Evolutionary conservation across 2,329 filamentous ascomycete genomes (phyloP).

Genomic region (Teratosphaeria destructans): DNA sequence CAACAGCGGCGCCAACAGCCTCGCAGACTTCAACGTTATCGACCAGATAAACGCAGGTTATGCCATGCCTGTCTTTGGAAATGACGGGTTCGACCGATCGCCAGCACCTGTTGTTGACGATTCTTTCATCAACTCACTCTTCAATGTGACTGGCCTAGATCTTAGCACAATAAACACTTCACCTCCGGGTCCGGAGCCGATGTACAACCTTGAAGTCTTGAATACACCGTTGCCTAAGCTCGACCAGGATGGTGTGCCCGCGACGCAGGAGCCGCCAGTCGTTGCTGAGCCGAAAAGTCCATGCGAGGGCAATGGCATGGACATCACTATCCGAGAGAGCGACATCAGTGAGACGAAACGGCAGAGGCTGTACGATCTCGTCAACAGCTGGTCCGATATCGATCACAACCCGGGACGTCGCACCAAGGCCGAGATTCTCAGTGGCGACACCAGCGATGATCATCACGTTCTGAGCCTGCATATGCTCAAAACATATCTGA

Average conservation of each 20-base stretch:
- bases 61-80: conserved; percentile 78
- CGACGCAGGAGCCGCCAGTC: neutral
- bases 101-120: conserved; percentile 46
- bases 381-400: conserved; percentile 69
- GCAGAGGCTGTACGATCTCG: conserved; percentile 64
- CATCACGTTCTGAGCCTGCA: conserved; percentile 63
- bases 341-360: conserved; percentile 81
- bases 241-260: conserved; percentile 11
- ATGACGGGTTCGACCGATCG: conserved; percentile 69
- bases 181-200: conserved; percentile 9
- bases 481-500: conserved; percentile 94
- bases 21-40: conserved; percentile 26
- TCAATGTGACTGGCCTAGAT: conserved; percentile 10
- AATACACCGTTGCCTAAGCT: conserved; percentile 14
- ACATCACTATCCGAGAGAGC: conserved; percentile 68
- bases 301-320: conserved; percentile 36
- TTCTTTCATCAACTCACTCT: conserved; percentile 17
- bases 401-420: conserved; percentile 63
- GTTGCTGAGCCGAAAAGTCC: neutral
- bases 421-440: conserved; percentile 65
- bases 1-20: conserved; percentile 13
- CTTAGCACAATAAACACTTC: conserved; percentile 7
- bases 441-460: conserved; percentile 60
- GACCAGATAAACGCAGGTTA: conserved; percentile 41
- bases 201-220: conserved; percentile 10